Conservation (phyloP, 2,329 filamentous ascomycete species). For the Phaeosphaeria sp. region DNA sequence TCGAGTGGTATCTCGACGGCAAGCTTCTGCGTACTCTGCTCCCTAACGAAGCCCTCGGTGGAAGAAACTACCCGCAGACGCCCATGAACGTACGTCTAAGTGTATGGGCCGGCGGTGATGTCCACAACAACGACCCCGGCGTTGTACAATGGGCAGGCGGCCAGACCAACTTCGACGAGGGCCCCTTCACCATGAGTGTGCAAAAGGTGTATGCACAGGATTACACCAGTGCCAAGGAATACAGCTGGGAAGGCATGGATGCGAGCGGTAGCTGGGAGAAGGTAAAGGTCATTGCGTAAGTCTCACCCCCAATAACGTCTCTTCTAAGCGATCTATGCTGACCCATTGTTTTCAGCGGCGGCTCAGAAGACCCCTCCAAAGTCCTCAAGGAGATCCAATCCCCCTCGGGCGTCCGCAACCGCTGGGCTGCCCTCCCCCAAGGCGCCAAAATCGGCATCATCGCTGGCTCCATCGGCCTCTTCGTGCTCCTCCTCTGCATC, state of each 20-base stretch:
- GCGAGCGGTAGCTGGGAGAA: slow-evolving; percentile 48
- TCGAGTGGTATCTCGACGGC: slow-evolving; percentile 72
- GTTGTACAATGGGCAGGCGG: slow-evolving; percentile 68
- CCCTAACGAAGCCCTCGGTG: slow-evolving; percentile 64
- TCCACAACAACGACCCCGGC: slow-evolving; percentile 47
- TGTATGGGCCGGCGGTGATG: slow-evolving; percentile 68
- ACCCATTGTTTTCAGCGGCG: slow-evolving; percentile 17
- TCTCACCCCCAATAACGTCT: slow-evolving; percentile 30
- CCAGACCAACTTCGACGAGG: slow-evolving; percentile 68
- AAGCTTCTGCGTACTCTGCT: slow-evolving; percentile 66
- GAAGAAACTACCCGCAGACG: slow-evolving; percentile 71
- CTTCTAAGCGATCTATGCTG: too few relatives aligned
- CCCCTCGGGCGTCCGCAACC: slow-evolving; percentile 44
- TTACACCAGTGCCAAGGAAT: slow-evolving; percentile 67
- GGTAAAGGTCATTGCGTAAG: slow-evolving; percentile 56
- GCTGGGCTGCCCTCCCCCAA: slow-evolving; percentile 42
- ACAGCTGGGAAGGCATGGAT: slow-evolving; percentile 60
- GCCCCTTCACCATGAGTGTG: slow-evolving; percentile 77
- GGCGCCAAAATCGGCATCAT: slow-evolving; percentile 46
- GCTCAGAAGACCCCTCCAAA: slow-evolving; percentile 39
- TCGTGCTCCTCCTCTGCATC: slow-evolving; percentile 31
- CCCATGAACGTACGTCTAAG: slow-evolving; percentile 75
- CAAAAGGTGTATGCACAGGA: slow-evolving; percentile 64
- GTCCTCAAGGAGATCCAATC: slow-evolving; percentile 43
- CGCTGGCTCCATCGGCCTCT: slow-evolving; percentile 32